Conservation (phyloP, 352 stramenopile genomes). For the Globisporangium heterothallicum region DNA sequence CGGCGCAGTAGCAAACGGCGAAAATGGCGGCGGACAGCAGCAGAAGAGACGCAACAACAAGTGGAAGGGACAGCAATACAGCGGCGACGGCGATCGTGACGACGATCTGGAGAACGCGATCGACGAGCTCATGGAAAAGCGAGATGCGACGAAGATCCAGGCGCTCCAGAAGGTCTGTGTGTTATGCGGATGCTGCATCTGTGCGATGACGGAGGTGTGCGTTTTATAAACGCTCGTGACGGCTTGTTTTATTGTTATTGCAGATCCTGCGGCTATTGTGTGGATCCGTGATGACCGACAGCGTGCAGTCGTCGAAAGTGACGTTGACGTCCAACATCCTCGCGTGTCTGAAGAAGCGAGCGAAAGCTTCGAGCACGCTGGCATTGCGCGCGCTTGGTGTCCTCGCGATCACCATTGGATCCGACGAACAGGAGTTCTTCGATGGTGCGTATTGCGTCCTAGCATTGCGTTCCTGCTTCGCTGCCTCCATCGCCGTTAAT, state of each 20-base stretch:
- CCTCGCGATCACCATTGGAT: constrained; percentile 48
- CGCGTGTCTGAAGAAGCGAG: constrained; percentile 50
- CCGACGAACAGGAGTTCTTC: constrained; percentile 48
- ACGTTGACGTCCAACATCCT: constrained; percentile 36
- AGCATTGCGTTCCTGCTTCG: background rate
- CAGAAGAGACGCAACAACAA: constrained; percentile 25
- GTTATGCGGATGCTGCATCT: background rate
- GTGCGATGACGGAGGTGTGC: no score
- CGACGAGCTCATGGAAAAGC: constrained; percentile 58
- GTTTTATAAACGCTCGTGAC: no score
- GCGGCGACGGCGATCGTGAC: constrained; percentile 21
- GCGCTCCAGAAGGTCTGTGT: constrained; percentile 36
- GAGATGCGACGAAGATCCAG: constrained; percentile 51
- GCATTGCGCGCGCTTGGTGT: constrained; percentile 41
- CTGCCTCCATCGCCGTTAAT: no score
- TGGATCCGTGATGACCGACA: constrained; percentile 31
- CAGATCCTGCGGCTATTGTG: constrained; percentile 44
- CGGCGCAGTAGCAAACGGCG: constrained; percentile 1
- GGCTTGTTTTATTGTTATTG: no score
- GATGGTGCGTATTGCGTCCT: constrained; percentile 15
- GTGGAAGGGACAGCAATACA: constrained; percentile 30
- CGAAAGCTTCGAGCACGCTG: constrained; percentile 43
- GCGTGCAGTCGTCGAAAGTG: constrained; percentile 30
- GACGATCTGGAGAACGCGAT: constrained; percentile 44
- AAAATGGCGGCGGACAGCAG: background rate